phyloP scores from a whole-genome alignment of 208 protist species.

The Trichomonas gallinae region DNA sequence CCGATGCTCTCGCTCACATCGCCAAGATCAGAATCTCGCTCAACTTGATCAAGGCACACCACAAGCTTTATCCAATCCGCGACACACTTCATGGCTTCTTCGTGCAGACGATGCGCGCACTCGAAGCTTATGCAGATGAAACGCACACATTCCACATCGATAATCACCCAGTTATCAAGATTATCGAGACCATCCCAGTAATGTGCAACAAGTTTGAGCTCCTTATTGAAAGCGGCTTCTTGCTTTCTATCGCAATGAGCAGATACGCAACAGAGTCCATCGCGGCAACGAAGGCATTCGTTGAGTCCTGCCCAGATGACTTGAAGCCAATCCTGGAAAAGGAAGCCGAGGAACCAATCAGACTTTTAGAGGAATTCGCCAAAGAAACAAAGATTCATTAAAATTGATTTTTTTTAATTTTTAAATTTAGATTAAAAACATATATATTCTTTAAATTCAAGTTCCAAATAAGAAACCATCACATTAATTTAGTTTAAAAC shows the following conservation, averaged over 20 bases:
- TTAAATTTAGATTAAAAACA: neutral
- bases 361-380: neutral
- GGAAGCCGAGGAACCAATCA: neutral
- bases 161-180: neutral
- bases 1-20: neutral
- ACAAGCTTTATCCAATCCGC: neutral
- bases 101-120: neutral
- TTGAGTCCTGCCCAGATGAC: neutral
- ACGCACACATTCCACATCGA: neutral
- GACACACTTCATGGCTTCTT: neutral
- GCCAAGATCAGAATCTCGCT: neutral
- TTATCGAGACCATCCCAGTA: neutral
- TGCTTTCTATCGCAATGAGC: neutral
- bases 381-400: neutral
- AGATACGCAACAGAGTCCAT: neutral
- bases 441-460: no score
- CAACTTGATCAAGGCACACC: neutral
- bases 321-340: neutral
- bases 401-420: neutral
- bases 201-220: neutral
- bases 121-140: conserved; percentile 7
- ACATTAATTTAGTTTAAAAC: no score
- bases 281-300: neutral
- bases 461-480: no score
- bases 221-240: neutral